Evolutionary conservation across 1,139 yeast genomes (phyloP).

Genomic region (Lipomyces yarrowii): DNA sequence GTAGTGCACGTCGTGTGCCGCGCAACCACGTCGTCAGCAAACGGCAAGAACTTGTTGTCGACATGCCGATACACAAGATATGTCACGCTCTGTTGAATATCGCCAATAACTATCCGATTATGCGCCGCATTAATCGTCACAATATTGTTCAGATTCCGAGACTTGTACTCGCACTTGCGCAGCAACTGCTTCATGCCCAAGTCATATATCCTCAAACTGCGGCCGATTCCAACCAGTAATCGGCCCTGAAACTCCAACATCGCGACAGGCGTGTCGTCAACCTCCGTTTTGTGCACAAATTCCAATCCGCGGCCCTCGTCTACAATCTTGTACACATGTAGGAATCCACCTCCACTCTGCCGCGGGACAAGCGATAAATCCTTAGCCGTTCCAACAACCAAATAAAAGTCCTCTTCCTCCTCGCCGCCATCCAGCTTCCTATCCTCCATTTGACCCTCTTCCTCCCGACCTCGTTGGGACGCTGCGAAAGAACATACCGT

Average conservation of each 20-base stretch:
- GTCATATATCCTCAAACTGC: constrained; percentile 63
- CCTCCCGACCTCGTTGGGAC: constrained; percentile 35
- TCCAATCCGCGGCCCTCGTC: constrained; percentile 47
- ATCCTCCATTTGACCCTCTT: constrained; percentile 15
- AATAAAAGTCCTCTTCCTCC: constrained; percentile 36
- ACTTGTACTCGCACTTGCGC: constrained; percentile 52
- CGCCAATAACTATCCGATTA: constrained; percentile 67
- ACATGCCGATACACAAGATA: constrained; percentile 56
- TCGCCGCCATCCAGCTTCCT: constrained; percentile 22
- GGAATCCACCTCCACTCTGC: constrained; percentile 41
- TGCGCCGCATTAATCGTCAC: constrained; percentile 58
- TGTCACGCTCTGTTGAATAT: constrained; percentile 63
- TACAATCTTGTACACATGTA: constrained; percentile 51
- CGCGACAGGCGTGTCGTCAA: constrained; percentile 55
- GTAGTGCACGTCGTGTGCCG: constrained; percentile 66
- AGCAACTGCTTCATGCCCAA: constrained; percentile 79
- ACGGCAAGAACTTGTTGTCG: constrained; percentile 58
- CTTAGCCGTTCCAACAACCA: constrained; percentile 55
- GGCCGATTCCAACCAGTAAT: constrained; percentile 61
- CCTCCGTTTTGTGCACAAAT: constrained; percentile 63
- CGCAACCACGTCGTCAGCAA: constrained; percentile 70
- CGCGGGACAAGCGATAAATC: constrained; percentile 48
- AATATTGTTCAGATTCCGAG: constrained; percentile 49
- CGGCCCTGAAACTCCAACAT: constrained; percentile 62
- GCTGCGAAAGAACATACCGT: constrained; percentile 45